A percentile compares a stretch with the other conserved stretches of the same genome.
Conservation (phyloP, 2,329 filamentous ascomycete genomes). For the Ascochyta pisi region DNA sequence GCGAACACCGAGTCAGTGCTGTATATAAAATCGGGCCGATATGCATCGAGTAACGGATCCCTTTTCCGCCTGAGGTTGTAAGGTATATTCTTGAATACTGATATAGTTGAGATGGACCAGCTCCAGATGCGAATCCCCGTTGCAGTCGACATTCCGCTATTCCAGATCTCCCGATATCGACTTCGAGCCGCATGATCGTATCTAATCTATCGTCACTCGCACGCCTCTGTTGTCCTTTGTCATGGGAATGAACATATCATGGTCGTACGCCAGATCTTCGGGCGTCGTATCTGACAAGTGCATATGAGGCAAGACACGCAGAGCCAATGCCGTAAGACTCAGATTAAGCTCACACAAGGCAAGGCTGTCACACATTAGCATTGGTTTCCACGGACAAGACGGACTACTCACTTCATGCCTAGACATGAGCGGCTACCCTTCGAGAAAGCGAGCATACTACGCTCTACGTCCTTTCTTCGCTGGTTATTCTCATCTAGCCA, state of each 20-base stretch:
- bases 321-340: conserved; percentile 27
- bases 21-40: background rate
- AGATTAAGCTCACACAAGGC: conserved; percentile 33
- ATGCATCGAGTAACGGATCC: background rate
- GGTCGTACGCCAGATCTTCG: conserved; percentile 32
- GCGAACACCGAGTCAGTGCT: conserved; percentile 4
- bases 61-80: background rate
- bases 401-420: conserved; percentile 42
- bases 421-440: conserved; percentile 43
- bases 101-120: background rate
- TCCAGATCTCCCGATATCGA: too few relatives aligned
- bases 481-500: conserved; percentile 39
- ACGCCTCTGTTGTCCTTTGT: conserved; percentile 34
- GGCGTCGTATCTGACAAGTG: conserved; percentile 28
- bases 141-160: background rate
- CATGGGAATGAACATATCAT: conserved; percentile 39
- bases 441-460: conserved; percentile 38
- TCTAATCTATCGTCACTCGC: conserved; percentile 26
- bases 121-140: background rate
- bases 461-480: conserved; percentile 34
- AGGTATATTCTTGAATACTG: background rate
- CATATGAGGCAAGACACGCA: conserved; percentile 36
- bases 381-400: background rate
- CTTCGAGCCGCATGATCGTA: too few relatives aligned
- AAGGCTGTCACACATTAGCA: conserved; percentile 23